phyloP scores from a whole-genome alignment of 192 early-diverging fungal species.

The Phlyctochytrium bullatum region DNA sequence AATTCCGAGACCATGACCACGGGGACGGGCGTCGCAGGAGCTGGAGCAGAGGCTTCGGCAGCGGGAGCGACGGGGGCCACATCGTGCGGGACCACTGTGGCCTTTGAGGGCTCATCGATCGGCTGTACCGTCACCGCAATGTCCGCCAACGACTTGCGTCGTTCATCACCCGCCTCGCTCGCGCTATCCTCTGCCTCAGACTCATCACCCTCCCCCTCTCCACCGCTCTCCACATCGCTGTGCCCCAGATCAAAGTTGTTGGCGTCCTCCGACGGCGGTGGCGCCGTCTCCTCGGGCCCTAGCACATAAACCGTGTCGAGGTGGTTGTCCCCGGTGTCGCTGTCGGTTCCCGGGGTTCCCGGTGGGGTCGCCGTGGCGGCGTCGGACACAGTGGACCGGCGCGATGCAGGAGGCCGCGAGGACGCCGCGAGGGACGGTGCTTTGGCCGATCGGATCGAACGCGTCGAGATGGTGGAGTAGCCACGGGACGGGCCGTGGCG shows the following conservation, averaged over 20 bases:
- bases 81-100: not conserved
- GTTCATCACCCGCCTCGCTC: not conserved
- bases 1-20: not conserved
- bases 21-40: too few relatives aligned
- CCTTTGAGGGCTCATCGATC: not conserved
- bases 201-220: not conserved
- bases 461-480: not conserved
- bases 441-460: not conserved
- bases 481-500: too few relatives aligned
- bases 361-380: too few relatives aligned
- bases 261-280: not conserved
- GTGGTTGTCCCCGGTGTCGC: not conserved
- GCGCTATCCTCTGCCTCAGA: not conserved
- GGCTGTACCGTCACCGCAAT: not conserved
- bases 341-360: too few relatives aligned
- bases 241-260: not conserved
- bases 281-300: not conserved
- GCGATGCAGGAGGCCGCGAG: too few relatives aligned
- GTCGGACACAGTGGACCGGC: too few relatives aligned
- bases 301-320: not conserved
- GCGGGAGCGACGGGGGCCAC: not conserved
- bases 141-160: not conserved
- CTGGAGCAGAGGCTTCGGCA: not conserved
- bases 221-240: not conserved
- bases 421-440: not conserved